Base-by-base conservation (phyloP, 306 rosid genomes). In the Hippophae gyantsensis region DNA sequence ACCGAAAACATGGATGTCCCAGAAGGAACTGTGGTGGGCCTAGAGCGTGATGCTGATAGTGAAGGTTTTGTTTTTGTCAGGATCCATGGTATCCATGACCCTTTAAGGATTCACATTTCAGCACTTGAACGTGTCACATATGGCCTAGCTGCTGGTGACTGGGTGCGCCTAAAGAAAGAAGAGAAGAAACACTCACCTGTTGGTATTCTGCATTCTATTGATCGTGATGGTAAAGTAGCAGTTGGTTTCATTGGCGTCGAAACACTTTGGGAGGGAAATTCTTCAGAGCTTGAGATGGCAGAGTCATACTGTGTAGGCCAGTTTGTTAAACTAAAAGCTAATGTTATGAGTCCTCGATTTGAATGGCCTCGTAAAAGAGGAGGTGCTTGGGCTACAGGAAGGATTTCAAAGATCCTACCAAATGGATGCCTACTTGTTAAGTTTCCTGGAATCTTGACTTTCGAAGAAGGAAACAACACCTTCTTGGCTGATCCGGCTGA, bases 401-500 rank as follows among this genome's bases (percentile, higher is more conserved):
- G 79, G 80, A 76, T 90, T 56, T 73, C 75, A 50, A 83, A 87
- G 95, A 78, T 87, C 74, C 81, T 85, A 18, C 93, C 98, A 13
- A 92, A 87, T 53, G 93, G 96, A 8, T 81, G 95, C 70, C 82
- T 92, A 61, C 26, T 87, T 49, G 87, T 85, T 56, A 83, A 79
- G 74, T 92, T 87, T 66, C 96, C 98, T 1, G 95, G 96, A 66
- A 76, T 83, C 70, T 52, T 81, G 57, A 58, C 72, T 64, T 68
- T 83, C 23, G 78, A 79, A 52, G 85, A 83, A 43, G 94, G 79
- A 49, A 18, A 70, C 10, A 69, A 48, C 58, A 64, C 84, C 43
- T 81, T 72, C 62, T 61, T 87, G 69, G 95, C 96, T 10, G 93
- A 92, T 72, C 95, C 98, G 5, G 86, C 96, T 7, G 96, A 87